phyloP scores from a whole-genome alignment of 2,329 filamentous ascomycete genomes.

The Fonsecaea pedrosoi region DNA sequence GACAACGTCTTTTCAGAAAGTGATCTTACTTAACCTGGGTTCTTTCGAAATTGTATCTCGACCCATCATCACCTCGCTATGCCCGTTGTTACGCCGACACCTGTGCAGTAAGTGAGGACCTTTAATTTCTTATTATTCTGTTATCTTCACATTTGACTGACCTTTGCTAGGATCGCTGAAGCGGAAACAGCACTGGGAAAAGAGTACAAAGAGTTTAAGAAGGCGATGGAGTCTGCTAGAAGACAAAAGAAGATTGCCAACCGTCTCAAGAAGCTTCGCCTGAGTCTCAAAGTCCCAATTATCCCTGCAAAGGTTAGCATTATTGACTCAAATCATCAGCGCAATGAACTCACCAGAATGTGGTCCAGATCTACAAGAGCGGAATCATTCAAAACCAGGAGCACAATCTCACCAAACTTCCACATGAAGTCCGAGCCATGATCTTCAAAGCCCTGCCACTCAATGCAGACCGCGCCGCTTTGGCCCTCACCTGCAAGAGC shows the following conservation, averaged over 20 bases:
- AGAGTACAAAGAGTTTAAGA: slow-evolving; percentile 6
- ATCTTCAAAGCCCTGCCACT: slow-evolving; percentile 32
- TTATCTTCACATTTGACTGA: slow-evolving; percentile 1
- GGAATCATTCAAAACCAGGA: slow-evolving; percentile 5
- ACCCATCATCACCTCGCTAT: background rate
- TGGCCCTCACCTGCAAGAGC: slow-evolving; percentile 37
- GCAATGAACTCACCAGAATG: background rate
- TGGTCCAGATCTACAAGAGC: slow-evolving; percentile 17
- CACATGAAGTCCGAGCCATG: slow-evolving; percentile 25
- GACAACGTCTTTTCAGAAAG: background rate
- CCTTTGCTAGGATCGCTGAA: slow-evolving; percentile 6
- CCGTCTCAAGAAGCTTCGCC: slow-evolving; percentile 15
- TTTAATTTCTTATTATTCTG: background rate
- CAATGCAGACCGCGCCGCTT: slow-evolving; percentile 30
- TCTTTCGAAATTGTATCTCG: background rate
- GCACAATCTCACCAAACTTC: slow-evolving; percentile 25
- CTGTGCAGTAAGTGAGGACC: slow-evolving; percentile 9
- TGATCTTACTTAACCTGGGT: background rate
- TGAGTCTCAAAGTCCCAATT: slow-evolving; percentile 3
- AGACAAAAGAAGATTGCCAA: slow-evolving; percentile 23
- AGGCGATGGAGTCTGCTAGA: slow-evolving; percentile 3
- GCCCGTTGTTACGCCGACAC: slow-evolving; percentile 1
- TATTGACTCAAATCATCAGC: background rate
- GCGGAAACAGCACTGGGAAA: slow-evolving; percentile 12
- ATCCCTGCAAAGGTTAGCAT: slow-evolving; percentile 18